Evolutionary conservation across 495 filamentous ascomycete genomes (phyloP).

Genomic region (Hyphodiscus hymeniophilus): DNA sequence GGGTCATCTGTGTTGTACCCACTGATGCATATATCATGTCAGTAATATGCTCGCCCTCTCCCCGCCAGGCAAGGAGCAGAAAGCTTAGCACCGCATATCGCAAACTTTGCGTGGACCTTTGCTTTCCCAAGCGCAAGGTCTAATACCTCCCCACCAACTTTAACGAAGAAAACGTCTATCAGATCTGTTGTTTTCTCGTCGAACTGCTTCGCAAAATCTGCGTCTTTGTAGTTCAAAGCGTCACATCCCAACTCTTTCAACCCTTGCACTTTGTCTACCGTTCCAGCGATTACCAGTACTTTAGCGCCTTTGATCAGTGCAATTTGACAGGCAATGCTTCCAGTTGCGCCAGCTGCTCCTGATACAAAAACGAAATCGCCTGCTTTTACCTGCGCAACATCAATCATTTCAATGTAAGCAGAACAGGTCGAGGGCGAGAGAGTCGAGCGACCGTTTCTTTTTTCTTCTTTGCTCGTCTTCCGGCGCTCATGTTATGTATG

Average conservation of each 20-base stretch:
- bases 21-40: slow-evolving; percentile 26
- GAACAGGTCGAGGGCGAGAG: no score
- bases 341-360: slow-evolving; percentile 64
- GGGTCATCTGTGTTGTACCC: neutral
- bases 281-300: slow-evolving; percentile 54
- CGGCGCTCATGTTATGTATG: no score
- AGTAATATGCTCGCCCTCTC: slow-evolving; percentile 26
- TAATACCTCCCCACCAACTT: slow-evolving; percentile 59
- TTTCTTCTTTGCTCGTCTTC: no score
- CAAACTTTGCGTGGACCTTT: slow-evolving; percentile 46
- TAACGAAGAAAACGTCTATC: slow-evolving; percentile 63
- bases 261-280: slow-evolving; percentile 55
- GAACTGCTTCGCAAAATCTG: slow-evolving; percentile 48
- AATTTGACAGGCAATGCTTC: slow-evolving; percentile 61
- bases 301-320: slow-evolving; percentile 52
- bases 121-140: slow-evolving; percentile 50
- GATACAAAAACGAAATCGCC: slow-evolving; percentile 60
- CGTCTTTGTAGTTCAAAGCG: slow-evolving; percentile 59
- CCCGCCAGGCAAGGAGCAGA: slow-evolving; percentile 12
- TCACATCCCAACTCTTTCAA: slow-evolving; percentile 54
- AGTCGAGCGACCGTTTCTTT: no score
- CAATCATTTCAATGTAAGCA: slow-evolving; percentile 57
- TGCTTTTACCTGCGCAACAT: slow-evolving; percentile 45
- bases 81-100: slow-evolving; percentile 47
- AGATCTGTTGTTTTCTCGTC: slow-evolving; percentile 49